phyloP scores from a whole-genome alignment of 1,139 yeast species.

The Yamadazyma triangularis region DNA sequence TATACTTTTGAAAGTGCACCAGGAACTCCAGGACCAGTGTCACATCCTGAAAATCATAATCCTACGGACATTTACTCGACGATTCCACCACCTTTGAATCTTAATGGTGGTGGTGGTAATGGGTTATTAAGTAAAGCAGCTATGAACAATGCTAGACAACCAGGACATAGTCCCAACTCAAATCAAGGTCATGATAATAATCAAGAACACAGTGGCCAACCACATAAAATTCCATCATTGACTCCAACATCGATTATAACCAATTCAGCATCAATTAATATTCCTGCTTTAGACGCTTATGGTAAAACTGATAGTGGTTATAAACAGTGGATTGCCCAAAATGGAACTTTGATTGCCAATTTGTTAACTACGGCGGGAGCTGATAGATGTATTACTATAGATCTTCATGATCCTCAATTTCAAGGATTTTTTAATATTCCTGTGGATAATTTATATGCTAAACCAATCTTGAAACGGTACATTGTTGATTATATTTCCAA shows the following conservation, averaged over 20 bases:
- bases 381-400: slow-evolving; percentile 96
- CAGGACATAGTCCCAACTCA: neutral
- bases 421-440: slow-evolving; percentile 93
- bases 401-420: slow-evolving; percentile 91
- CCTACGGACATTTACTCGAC: slow-evolving; percentile 8
- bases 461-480: slow-evolving; percentile 78
- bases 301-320: slow-evolving; percentile 60
- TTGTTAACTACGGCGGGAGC: slow-evolving; percentile 92
- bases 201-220: neutral
- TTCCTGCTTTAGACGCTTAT: slow-evolving; percentile 31
- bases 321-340: slow-evolving; percentile 93
- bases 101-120: slow-evolving; percentile 2
- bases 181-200: neutral
- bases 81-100: slow-evolving; percentile 15
- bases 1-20: slow-evolving; percentile 64
- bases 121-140: slow-evolving; percentile 14
- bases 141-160: slow-evolving; percentile 9
- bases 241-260: slow-evolving; percentile 28
- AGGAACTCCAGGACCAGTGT: slow-evolving; percentile 49
- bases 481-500: slow-evolving; percentile 69
- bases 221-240: slow-evolving; percentile 8
- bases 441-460: slow-evolving; percentile 84
- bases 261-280: slow-evolving; percentile 25
- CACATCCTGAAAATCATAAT: slow-evolving; percentile 14
- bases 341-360: slow-evolving; percentile 90